Conservation (phyloP, 257 asterid species). For the Paulownia fortunei region DNA sequence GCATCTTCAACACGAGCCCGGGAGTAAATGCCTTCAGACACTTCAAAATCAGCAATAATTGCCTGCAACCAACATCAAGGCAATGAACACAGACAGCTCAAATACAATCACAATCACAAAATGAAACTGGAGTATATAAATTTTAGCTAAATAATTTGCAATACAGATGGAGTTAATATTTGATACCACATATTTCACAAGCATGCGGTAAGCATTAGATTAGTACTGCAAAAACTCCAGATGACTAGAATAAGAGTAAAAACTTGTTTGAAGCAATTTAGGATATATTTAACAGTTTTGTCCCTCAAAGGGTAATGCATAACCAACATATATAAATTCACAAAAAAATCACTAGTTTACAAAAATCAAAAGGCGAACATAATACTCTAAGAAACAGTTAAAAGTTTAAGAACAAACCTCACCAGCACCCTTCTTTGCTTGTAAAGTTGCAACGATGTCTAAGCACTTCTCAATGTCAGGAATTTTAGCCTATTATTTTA, state of each 20-base stretch:
- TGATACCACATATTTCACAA: background rate
- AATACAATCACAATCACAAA: background rate
- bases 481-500: constrained; percentile 72
- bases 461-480: constrained; percentile 96
- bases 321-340: background rate
- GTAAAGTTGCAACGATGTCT: constrained; percentile 78
- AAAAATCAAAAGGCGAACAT: background rate
- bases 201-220: background rate
- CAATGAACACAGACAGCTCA: constrained; percentile 1
- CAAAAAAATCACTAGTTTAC: background rate
- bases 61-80: constrained; percentile 55
- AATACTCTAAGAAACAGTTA: constrained; percentile 10
- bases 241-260: constrained; percentile 13
- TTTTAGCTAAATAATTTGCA: background rate
- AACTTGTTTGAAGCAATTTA: background rate
- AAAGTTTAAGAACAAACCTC: constrained; percentile 72
- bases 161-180: background rate
- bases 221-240: background rate
- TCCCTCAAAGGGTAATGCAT: background rate
- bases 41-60: constrained; percentile 85
- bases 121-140: background rate
- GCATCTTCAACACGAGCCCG: constrained; percentile 80
- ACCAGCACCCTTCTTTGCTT: constrained; percentile 77
- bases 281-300: background rate
- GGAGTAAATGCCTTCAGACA: constrained; percentile 94